Evolutionary conservation across 371 early-diverging fungal species (phyloP).

Genomic region (Apophysomyces sp.): DNA sequence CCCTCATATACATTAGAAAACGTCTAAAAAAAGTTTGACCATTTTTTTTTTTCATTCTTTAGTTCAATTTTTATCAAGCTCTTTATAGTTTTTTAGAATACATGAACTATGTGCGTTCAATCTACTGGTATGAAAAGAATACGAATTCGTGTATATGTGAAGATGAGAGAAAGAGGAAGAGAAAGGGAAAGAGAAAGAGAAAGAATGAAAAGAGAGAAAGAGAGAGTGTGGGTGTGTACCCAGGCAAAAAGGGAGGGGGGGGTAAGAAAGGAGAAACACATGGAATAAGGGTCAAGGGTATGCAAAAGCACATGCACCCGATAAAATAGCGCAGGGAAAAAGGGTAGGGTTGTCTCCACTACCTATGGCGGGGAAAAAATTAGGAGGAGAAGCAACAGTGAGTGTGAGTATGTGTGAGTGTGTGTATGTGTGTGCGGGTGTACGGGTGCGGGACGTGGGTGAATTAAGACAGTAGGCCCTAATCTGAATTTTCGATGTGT

Average conservation of each 20-base stretch:
- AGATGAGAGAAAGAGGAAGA: no score
- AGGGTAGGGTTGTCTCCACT: not conserved
- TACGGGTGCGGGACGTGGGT: not conserved
- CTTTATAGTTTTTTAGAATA: no score
- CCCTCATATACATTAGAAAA: not conserved
- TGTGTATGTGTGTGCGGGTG: not conserved
- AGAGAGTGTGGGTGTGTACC: no score
- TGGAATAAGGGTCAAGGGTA: not conserved
- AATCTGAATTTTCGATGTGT: not conserved
- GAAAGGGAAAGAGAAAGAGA: no score
- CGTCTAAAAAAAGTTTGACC: not conserved
- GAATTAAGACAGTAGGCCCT: not conserved
- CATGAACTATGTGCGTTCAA: no score
- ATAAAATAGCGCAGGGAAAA: not conserved
- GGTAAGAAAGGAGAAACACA: not conserved
- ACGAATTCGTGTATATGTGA: not conserved
- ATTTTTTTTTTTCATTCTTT: not conserved
- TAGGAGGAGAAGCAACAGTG: not conserved
- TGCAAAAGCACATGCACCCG: constrained; percentile 2
- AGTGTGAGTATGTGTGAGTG: not conserved
- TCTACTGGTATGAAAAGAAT: not conserved
- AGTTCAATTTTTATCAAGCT: not conserved
- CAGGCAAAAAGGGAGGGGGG: not conserved
- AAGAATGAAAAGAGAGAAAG: no score
- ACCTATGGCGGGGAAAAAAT: not conserved